Evolutionary conservation across 108 stramenopile genomes (phyloP).

Genomic region (Nitzschia sp.): DNA sequence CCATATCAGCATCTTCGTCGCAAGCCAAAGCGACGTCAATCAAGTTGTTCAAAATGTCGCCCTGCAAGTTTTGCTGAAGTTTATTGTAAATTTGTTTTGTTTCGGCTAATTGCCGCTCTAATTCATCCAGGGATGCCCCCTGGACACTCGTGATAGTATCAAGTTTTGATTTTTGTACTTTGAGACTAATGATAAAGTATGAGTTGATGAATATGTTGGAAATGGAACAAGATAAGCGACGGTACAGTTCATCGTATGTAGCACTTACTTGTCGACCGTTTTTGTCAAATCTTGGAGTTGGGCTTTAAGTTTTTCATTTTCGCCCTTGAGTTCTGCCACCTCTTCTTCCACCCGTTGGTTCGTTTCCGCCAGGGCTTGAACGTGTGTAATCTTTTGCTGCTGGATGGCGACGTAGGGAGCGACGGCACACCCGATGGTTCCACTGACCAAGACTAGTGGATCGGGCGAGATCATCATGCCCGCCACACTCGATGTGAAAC

Average conservation of each 20-base stretch:
- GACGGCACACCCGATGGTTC: slow-evolving; percentile 25
- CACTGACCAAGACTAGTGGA: slow-evolving; percentile 24
- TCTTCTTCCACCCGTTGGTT: slow-evolving; percentile 36
- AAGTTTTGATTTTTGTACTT: slow-evolving; percentile 34
- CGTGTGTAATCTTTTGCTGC: slow-evolving; percentile 46
- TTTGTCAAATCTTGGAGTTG: slow-evolving; percentile 25
- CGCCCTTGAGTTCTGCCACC: slow-evolving; percentile 31
- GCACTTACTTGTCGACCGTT: slow-evolving; percentile 30
- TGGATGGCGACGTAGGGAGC: slow-evolving; percentile 45
- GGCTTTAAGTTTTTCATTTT: slow-evolving; percentile 32
- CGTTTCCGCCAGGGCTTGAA: slow-evolving; percentile 37
- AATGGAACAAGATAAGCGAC: no score
- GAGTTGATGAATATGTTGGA: no score
- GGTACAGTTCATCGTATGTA: not conserved
- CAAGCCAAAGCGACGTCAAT: slow-evolving; percentile 29
- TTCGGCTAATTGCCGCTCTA: slow-evolving; percentile 42
- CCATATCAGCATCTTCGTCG: slow-evolving; percentile 40
- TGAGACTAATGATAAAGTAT: no score
- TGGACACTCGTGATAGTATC: slow-evolving; percentile 26
- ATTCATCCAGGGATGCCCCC: slow-evolving; percentile 30
- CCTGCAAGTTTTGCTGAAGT: slow-evolving; percentile 27
- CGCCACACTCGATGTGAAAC: slow-evolving; percentile 2
- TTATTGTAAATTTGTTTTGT: slow-evolving; percentile 25
- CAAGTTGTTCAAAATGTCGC: slow-evolving; percentile 33
- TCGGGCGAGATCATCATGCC: slow-evolving; percentile 37